phyloP scores from a whole-genome alignment of 1,139 yeast species.

The Candida labiduridarum region DNA sequence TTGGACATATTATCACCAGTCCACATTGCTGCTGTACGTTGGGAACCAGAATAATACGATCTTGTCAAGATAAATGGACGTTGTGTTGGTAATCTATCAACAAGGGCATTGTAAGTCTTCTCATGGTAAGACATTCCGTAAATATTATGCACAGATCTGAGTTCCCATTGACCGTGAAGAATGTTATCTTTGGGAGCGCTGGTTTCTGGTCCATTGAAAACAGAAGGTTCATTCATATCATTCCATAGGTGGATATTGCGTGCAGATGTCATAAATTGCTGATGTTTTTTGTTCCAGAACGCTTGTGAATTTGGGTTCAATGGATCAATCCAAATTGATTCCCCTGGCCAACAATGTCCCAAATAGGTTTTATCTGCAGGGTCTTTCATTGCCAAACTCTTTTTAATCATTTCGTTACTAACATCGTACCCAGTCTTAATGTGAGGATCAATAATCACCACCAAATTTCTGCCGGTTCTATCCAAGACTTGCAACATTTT shows the following conservation, averaged over 20 bases:
- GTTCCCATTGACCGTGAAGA: slow-evolving; percentile 84
- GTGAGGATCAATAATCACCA: slow-evolving; percentile 91
- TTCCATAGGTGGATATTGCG: slow-evolving; percentile 88
- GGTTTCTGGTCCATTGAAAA: slow-evolving; percentile 94
- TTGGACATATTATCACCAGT: slow-evolving; percentile 94
- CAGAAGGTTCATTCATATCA: slow-evolving; percentile 98
- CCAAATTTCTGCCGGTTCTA: slow-evolving; percentile 76
- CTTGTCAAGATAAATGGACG: slow-evolving; percentile 93
- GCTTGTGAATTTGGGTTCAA: slow-evolving; percentile 61
- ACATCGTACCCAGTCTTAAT: slow-evolving; percentile 70
- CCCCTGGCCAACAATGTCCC: slow-evolving; percentile 99
- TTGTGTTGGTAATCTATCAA: slow-evolving; percentile 45
- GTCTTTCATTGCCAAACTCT: slow-evolving; percentile 44
- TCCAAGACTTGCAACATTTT: slow-evolving; percentile 66
- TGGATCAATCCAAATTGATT: slow-evolving; percentile 90
- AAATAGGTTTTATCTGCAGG: slow-evolving; percentile 47
- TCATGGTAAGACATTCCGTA: slow-evolving; percentile 82
- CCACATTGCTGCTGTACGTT: slow-evolving; percentile 93
- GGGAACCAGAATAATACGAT: slow-evolving; percentile 88
- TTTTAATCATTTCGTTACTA: slow-evolving; percentile 51
- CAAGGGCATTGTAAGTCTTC: slow-evolving; percentile 70
- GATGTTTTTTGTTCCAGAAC: slow-evolving; percentile 57
- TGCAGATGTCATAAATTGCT: slow-evolving; percentile 41
- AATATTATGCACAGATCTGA: slow-evolving; percentile 85
- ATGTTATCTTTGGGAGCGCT: slow-evolving; percentile 79